Base-by-base conservation (phyloP, 768 basidiomycete species). In the Termitomyces sp. region DNA sequence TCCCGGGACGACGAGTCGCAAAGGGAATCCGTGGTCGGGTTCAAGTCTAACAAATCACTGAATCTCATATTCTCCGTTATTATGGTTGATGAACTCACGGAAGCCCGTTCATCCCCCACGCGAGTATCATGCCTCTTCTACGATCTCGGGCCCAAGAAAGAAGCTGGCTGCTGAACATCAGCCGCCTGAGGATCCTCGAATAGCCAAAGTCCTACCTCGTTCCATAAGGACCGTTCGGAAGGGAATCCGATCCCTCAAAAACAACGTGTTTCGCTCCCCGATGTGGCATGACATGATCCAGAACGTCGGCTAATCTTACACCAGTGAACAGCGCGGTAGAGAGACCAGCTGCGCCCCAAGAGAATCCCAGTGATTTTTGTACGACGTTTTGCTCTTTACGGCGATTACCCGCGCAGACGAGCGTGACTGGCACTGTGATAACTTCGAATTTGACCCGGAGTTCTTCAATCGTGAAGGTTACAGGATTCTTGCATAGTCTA, bases 351-450 rank as follows among this genome's bases (percentile, higher is more conserved):
- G 78, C 70, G 8, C 82, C 81, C 82, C 82, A 83, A 19, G 64
- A 70, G 60, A 83, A 83, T 0, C 82, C 82, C 1, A 83, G 72
- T 8, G 76, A 74, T 63, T 84, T 79, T 15, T 71, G 72, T 32
- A 84, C 74, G 45, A 82, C 68, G 60, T 87, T 87, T 63, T 86
- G 84, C 60, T 87, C 84, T 63, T 84, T 85, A 26, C 84, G 69
- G 2, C 84, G 67, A 53, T 58, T 85, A 1, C 84, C 84, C 2
- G 84, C 84, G 58, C 84, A 86, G 3, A 80, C 79, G 11, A 86
- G 64, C 0, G 84, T 85, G 19, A 85, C 72, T 3, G 84, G 84
- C 3, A 84, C 57, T 0, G 83, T 86, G 6, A 84, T 77, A 9
- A 78, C 69, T 10, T 72, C 68, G 60, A 85, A 83, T n/a, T 59